These are phyloP conservation scores for Salix purpurea DNA, from an alignment of 345 rosid species.

Conservation along the genomic window DNA sequence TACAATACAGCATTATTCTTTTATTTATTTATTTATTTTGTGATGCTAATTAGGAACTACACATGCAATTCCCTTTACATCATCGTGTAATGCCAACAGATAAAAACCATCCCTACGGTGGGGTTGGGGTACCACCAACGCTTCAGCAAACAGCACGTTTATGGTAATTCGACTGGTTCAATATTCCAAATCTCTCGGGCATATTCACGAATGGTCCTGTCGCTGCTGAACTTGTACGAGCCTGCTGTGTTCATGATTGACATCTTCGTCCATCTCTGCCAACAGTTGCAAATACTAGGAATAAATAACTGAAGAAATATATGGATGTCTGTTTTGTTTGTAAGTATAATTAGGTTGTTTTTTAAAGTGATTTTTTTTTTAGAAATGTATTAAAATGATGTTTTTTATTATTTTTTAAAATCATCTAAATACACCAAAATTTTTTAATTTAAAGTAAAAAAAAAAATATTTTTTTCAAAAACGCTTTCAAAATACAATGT, in stretches of 20 bases:
- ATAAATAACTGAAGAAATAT: neutral
- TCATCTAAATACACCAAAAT: too few species aligned
- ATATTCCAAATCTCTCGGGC: conserved; percentile 75
- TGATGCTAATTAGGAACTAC: neutral
- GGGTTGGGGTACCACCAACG: neutral
- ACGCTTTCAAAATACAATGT: too few species aligned
- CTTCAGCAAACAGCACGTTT: neutral
- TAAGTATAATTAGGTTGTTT: too few species aligned
- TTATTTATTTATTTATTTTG: too few species aligned
- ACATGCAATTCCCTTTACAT: neutral
- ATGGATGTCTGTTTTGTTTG: neutral
- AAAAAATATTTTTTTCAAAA: too few species aligned
- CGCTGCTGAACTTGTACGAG: conserved; percentile 82
- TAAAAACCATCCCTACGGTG: neutral
- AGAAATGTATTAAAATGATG: too few species aligned
- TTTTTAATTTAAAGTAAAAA: too few species aligned
- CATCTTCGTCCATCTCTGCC: conserved; percentile 78
- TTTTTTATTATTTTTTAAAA: too few species aligned
- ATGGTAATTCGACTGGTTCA: conserved; percentile 39
- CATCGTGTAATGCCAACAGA: neutral
- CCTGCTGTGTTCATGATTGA: conserved; percentile 80
- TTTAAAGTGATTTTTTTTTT: too few species aligned
- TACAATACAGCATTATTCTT: neutral
- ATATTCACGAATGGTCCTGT: conserved; percentile 74
- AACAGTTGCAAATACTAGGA: conserved; percentile 1